A percentile compares a stretch with the other conserved stretches of the same genome.
Conservation (phyloP, 1,284 basidiomycete genomes). For the Neotropicomus parvogracilis region DNA sequence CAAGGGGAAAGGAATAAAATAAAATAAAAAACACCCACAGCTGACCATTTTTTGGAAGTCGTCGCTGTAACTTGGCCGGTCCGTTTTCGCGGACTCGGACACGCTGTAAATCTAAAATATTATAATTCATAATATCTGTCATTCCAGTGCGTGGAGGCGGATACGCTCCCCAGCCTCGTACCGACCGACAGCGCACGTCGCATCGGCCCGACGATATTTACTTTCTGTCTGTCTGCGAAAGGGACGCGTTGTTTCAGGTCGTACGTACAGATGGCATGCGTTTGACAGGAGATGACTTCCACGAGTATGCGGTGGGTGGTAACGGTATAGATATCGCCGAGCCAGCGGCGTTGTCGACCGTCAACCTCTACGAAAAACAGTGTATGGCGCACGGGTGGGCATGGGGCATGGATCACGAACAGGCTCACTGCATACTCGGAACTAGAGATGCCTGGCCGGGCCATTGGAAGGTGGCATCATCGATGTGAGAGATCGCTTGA, state of each 20-base stretch:
- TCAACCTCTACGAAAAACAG: conserved; percentile 2
- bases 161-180: neutral
- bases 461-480: conserved; percentile 33
- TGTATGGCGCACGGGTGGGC: neutral
- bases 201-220: neutral
- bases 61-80: too few relatives aligned
- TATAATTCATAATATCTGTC: neutral
- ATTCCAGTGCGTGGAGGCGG: neutral
- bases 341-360: neutral
- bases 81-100: neutral
- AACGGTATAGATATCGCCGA: conserved; percentile 4
- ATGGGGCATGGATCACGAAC: conserved; percentile 6
- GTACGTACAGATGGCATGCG: conserved; percentile 9
- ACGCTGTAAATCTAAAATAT: neutral
- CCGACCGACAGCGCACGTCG: conserved; percentile 2
- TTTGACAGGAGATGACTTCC: conserved; percentile 3
- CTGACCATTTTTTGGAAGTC: too few relatives aligned
- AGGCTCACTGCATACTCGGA: conserved; percentile 27
- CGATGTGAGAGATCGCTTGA: conserved; percentile 33
- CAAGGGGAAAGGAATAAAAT: too few relatives aligned
- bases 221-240: neutral
- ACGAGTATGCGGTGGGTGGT: neutral
- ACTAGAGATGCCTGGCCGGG: conserved; percentile 33
- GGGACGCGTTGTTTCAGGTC: conserved; percentile 5
- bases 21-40: too few relatives aligned